phyloP scores from a whole-genome alignment of 257 asterid species.

The Solanum chilense region DNA sequence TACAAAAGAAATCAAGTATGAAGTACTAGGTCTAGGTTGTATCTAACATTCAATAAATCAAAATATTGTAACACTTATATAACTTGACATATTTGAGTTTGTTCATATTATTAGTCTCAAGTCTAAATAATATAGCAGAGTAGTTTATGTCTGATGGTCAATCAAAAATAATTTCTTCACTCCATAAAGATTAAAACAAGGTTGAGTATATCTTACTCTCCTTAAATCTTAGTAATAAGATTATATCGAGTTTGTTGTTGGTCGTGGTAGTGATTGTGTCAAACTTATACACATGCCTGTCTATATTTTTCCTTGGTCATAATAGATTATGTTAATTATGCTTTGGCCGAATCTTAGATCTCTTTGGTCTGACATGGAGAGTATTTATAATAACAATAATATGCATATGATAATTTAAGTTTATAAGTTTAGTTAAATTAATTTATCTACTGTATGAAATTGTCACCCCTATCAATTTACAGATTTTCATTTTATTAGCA shows the following conservation, averaged over 20 bases:
- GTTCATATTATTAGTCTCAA: neutral
- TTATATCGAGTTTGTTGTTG: no score
- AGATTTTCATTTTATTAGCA: neutral
- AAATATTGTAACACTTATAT: neutral
- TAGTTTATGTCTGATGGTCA: neutral
- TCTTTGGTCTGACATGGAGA: neutral
- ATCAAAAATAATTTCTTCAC: no score
- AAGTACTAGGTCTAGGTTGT: neutral
- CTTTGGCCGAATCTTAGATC: neutral
- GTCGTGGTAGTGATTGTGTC: no score
- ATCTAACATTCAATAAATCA: neutral
- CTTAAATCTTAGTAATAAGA: rapidly evolving
- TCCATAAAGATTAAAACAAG: neutral
- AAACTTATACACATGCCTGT: neutral
- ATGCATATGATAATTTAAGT: no score
- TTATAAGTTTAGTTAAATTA: neutral
- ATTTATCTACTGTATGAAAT: no score
- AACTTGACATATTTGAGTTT: neutral
- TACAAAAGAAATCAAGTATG: neutral
- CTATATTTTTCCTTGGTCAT: neutral
- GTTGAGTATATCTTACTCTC: no score
- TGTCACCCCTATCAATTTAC: neutral
- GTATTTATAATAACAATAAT: no score
- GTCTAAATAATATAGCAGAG: neutral
- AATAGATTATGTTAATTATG: no score